These are phyloP conservation scores for Lycium ferocissimum DNA, from an alignment of 257 asterid species.

Conservation along the genomic window DNA sequence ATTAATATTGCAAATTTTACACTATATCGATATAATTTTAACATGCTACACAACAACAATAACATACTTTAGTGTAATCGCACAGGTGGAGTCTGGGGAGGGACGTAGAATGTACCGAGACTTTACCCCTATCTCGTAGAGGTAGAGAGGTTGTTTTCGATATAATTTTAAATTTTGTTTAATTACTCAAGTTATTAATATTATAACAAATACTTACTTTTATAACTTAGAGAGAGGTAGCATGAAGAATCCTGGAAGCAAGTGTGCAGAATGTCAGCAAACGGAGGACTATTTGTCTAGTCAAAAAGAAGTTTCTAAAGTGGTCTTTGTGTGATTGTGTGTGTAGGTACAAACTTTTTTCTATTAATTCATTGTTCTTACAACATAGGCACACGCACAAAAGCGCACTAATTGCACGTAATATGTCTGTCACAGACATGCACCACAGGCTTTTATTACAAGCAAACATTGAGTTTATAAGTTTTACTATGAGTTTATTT, in stretches of 20 bases:
- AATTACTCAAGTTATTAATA: background rate
- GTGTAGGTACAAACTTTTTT: constrained; percentile 15
- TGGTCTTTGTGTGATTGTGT: background rate
- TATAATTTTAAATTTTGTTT: too few relatives aligned
- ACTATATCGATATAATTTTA: background rate
- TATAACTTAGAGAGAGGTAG: background rate
- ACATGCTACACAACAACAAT: background rate
- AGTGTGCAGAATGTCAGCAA: constrained; percentile 69
- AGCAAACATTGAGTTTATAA: constrained; percentile 25
- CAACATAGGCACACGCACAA: constrained; percentile 30
- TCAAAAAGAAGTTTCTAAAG: constrained; percentile 45
- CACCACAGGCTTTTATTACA: constrained; percentile 24
- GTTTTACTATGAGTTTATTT: background rate
- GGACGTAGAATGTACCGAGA: too few relatives aligned
- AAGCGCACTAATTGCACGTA: constrained; percentile 24
- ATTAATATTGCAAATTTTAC: too few relatives aligned
- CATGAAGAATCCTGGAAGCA: constrained; percentile 47
- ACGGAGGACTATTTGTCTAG: constrained; percentile 48
- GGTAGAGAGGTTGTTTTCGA: too few relatives aligned
- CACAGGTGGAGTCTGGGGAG: too few relatives aligned
- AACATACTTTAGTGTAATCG: too few relatives aligned
- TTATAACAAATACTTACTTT: background rate
- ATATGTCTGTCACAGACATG: too few relatives aligned
- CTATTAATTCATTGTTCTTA: background rate
- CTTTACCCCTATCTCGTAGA: too few relatives aligned